phyloP scores from a whole-genome alignment of 2,329 filamentous ascomycete genomes.

The Mollisiaceae sp. region DNA sequence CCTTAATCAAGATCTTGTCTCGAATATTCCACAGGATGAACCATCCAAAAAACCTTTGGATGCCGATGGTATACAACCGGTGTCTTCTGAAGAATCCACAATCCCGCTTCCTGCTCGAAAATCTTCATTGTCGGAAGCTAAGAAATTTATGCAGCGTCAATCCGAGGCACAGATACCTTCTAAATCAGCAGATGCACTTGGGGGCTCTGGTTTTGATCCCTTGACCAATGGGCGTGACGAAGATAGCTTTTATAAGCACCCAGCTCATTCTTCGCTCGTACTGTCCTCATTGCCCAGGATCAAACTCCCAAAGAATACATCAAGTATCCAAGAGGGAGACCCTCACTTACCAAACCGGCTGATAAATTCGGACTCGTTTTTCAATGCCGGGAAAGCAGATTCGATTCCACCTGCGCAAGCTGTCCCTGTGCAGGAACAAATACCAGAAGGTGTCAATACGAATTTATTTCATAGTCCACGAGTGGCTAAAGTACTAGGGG shows the following conservation, averaged over 20 bases:
- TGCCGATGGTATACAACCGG: constrained; percentile 43
- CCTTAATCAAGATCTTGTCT: constrained; percentile 44
- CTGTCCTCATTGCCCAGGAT: constrained; percentile 58
- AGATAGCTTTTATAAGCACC: constrained; percentile 61
- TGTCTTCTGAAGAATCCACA: constrained; percentile 47
- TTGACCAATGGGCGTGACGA: constrained; percentile 46
- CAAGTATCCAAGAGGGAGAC: constrained; percentile 40
- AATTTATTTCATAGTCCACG: constrained; percentile 66
- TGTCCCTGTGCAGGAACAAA: constrained; percentile 48
- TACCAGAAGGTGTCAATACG: constrained; percentile 62
- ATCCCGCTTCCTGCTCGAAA: constrained; percentile 45
- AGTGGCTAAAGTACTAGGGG: constrained; percentile 60
- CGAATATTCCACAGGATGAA: constrained; percentile 42
- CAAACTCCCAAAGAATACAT: constrained; percentile 59
- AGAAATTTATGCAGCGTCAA: constrained; percentile 52
- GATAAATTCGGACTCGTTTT: constrained; percentile 43
- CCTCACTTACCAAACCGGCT: constrained; percentile 26
- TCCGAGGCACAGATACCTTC: constrained; percentile 59
- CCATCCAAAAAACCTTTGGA: constrained; percentile 44
- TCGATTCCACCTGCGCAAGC: constrained; percentile 29
- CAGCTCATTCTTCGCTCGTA: constrained; percentile 51
- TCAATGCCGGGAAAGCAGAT: constrained; percentile 42
- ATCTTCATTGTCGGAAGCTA: constrained; percentile 46
- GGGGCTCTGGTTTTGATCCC: constrained; percentile 24
- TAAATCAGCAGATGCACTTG: constrained; percentile 51